A percentile compares a stretch with the other conserved stretches of the same genome.
Evolutionary conservation across 2,329 filamentous ascomycete species (phyloP).

Genomic region (Emericellopsis cladophorae): DNA sequence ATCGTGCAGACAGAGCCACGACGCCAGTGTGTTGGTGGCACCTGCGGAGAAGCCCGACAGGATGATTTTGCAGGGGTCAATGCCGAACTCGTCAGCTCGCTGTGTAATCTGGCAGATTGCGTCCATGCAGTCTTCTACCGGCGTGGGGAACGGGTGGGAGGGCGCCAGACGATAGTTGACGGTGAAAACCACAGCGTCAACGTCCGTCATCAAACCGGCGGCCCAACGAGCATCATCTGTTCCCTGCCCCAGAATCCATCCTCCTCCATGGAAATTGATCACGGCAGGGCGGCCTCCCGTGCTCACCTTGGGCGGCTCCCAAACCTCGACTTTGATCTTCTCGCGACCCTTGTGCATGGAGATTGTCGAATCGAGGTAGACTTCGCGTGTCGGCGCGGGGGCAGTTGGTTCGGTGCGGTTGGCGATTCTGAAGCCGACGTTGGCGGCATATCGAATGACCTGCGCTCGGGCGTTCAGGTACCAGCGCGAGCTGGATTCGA

Average conservation of each 20-base stretch:
- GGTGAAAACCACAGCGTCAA: slow-evolving; percentile 46
- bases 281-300: slow-evolving; percentile 35
- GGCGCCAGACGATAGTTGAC: slow-evolving; percentile 60
- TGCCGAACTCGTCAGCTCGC: slow-evolving; percentile 41
- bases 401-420: slow-evolving; percentile 27
- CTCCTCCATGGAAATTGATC: slow-evolving; percentile 56
- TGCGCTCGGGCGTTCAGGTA: slow-evolving; percentile 26
- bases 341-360: slow-evolving; percentile 19
- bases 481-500: slow-evolving; percentile 30
- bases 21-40: slow-evolving; percentile 39
- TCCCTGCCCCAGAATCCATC: slow-evolving; percentile 49
- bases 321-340: slow-evolving; percentile 34
- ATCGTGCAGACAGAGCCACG: slow-evolving; percentile 31
- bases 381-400: slow-evolving; percentile 21
- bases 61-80: slow-evolving; percentile 42
- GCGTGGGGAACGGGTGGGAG: slow-evolving; percentile 48
- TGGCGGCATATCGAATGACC: slow-evolving; percentile 29
- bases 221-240: slow-evolving; percentile 53
- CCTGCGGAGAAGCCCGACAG: slow-evolving; percentile 54
- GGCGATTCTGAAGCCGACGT: slow-evolving; percentile 26
- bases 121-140: slow-evolving; percentile 53
- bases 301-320: slow-evolving; percentile 21
- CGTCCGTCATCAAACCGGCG: slow-evolving; percentile 33
- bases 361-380: slow-evolving; percentile 30
- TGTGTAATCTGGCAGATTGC: slow-evolving; percentile 47